Conservation (phyloP, 2,329 filamentous ascomycete genomes). For the Byssochlamys sp. region DNA sequence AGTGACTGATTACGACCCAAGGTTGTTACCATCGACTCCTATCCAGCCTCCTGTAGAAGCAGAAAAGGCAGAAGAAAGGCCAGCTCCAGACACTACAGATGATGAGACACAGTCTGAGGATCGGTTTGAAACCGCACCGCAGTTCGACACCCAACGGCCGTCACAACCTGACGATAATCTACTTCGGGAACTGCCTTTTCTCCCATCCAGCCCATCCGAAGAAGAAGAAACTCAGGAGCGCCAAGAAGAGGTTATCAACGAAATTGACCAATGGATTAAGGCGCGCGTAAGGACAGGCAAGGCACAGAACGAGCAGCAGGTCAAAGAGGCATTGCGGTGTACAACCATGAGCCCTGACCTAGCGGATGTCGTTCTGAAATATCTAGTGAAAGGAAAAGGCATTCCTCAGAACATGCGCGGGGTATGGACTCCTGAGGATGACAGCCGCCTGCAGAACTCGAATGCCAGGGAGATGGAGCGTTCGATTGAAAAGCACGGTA, state of each 20-base stretch:
- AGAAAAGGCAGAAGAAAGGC: background rate
- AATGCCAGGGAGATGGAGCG: slow-evolving; percentile 25
- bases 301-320: slow-evolving; percentile 18
- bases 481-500: slow-evolving; percentile 37
- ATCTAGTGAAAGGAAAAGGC: slow-evolving; percentile 19
- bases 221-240: slow-evolving; percentile 5
- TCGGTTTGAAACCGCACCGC: slow-evolving; percentile 13
- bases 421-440: slow-evolving; percentile 41
- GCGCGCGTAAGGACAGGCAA: slow-evolving; percentile 20
- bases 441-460: slow-evolving; percentile 24
- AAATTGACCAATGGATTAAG: slow-evolving; percentile 33
- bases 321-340: slow-evolving; percentile 26
- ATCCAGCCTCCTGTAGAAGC: background rate
- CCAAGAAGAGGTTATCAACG: slow-evolving; percentile 6
- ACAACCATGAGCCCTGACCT: slow-evolving; percentile 33
- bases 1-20: slow-evolving; percentile 3
- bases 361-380: slow-evolving; percentile 27
- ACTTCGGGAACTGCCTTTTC: slow-evolving; percentile 23
- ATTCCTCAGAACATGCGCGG: slow-evolving; percentile 35
- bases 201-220: slow-evolving; percentile 15
- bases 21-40: slow-evolving; percentile 1
- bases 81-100: background rate
- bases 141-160: slow-evolving; percentile 3
- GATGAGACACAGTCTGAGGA: slow-evolving; percentile 4
- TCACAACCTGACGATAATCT: slow-evolving; percentile 6